Percentiles rank a stretch among this genome's conserved stretches.
phyloP scores from a whole-genome alignment of 2,329 filamentous ascomycete species.

The Colletotrichum orchidophilum region DNA sequence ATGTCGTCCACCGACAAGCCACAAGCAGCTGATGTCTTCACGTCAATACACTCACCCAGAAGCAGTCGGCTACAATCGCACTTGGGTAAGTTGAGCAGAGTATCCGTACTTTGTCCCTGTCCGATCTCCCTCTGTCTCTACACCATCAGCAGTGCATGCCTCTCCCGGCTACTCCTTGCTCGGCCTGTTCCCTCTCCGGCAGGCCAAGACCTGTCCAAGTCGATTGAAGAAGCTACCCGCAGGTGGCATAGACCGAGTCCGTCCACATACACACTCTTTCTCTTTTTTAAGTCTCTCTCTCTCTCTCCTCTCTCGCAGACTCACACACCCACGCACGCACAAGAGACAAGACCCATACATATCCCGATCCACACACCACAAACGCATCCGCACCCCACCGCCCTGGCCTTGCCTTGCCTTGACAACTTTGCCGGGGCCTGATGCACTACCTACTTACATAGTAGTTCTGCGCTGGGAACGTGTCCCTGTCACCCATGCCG shows the following conservation, averaged over 20 bases:
- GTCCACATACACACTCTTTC: background rate
- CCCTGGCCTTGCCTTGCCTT: conserved; percentile 19
- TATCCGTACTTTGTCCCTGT: background rate
- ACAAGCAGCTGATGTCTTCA: background rate
- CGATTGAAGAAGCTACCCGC: background rate
- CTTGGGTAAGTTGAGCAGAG: background rate
- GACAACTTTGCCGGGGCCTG: background rate
- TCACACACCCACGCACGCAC: conserved; percentile 17
- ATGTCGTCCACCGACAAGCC: background rate
- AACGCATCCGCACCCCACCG: conserved; percentile 2
- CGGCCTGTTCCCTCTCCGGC: conserved; percentile 16
- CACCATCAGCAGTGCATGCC: background rate
- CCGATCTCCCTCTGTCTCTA: background rate
- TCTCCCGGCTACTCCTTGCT: background rate
- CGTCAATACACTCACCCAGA: background rate
- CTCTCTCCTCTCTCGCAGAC: background rate
- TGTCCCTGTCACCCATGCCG: conserved; percentile 2
- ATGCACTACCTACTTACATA: background rate
- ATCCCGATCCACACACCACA: conserved; percentile 8
- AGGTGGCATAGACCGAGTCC: conserved; percentile 15
- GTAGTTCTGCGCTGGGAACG: conserved; percentile 3
- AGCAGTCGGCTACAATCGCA: background rate
- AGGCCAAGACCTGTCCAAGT: conserved; percentile 8
- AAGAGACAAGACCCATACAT: background rate
- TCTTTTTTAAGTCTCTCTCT: background rate